phyloP scores from a whole-genome alignment of 305 asterid genomes.

The Fraxinus sp. region DNA sequence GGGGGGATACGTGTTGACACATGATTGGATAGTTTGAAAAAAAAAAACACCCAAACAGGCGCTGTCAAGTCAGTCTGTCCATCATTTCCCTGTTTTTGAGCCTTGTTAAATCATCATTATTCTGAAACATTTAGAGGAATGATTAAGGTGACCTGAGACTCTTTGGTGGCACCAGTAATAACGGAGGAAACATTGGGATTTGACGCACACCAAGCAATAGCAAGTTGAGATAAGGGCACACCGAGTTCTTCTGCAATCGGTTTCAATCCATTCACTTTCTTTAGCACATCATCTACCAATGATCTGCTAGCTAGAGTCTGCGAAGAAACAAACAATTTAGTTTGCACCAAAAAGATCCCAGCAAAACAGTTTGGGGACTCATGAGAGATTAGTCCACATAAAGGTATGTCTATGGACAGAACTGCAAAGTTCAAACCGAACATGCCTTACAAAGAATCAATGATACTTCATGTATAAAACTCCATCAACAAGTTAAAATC shows the following conservation, averaged over 20 bases:
- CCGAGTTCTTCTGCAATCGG: constrained; percentile 91
- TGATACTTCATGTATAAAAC: not conserved
- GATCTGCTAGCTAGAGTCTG: constrained; percentile 93
- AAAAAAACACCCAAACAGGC: too few relatives aligned
- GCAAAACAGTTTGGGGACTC: not conserved
- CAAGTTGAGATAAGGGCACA: constrained; percentile 85
- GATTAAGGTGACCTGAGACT: constrained; percentile 63
- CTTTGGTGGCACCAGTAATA: constrained; percentile 98
- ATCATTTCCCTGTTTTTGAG: too few relatives aligned
- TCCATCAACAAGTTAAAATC: not conserved
- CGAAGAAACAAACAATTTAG: constrained; percentile 20
- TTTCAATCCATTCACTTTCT: constrained; percentile 68
- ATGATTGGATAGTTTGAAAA: too few relatives aligned
- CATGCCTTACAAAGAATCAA: not conserved
- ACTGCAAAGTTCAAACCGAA: not conserved
- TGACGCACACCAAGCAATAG: constrained; percentile 98
- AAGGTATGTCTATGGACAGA: not conserved
- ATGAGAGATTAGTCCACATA: not conserved
- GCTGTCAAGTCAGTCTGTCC: too few relatives aligned
- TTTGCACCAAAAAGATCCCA: not conserved
- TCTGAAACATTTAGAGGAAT: not conserved
- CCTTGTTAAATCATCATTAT: too few relatives aligned
- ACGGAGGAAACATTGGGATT: constrained; percentile 94
- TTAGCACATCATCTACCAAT: constrained; percentile 82
- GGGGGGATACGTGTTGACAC: too few relatives aligned